phyloP scores from a whole-genome alignment of 1,284 basidiomycete species.

The Bothia castanella region DNA sequence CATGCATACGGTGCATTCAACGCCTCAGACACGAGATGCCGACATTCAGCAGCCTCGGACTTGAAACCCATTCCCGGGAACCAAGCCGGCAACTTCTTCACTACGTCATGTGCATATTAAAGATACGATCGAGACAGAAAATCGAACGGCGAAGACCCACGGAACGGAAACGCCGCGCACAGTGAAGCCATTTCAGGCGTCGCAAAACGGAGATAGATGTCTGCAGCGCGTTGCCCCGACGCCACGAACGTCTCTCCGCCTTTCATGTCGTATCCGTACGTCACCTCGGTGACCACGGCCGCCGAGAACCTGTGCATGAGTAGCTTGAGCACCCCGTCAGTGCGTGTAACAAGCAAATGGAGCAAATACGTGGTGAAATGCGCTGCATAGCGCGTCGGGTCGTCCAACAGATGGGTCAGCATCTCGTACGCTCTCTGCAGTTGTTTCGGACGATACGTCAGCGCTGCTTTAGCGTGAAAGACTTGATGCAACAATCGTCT shows the following conservation, averaged over 20 bases:
- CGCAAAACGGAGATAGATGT: neutral
- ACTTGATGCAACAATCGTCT: conserved; percentile 17
- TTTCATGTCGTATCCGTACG: conserved; percentile 18
- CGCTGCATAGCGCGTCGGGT: conserved; percentile 4
- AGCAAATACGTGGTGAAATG: conserved; percentile 14
- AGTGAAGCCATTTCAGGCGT: conserved; percentile 7
- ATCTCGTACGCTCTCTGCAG: conserved; percentile 14
- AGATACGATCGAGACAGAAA: neutral
- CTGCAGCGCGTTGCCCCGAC: conserved; percentile 13
- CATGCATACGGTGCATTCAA: conserved; percentile 16
- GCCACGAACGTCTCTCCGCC: conserved; percentile 6
- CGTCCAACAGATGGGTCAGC: conserved; percentile 6
- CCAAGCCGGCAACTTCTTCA: conserved; percentile 10
- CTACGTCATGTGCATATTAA: conserved; percentile 5
- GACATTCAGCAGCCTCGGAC: conserved; percentile 9
- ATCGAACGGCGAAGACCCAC: conserved; percentile 1
- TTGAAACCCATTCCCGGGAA: conserved; percentile 19
- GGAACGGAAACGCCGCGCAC: conserved; percentile 10
- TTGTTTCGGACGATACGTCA: conserved; percentile 18
- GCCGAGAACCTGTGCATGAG: conserved; percentile 16
- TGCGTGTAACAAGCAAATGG: neutral
- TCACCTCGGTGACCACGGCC: conserved; percentile 13
- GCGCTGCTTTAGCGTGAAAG: conserved; percentile 14
- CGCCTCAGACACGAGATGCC: conserved; percentile 6
- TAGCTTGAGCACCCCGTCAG: neutral